Evolutionary conservation across 116 monocot genomes (phyloP).

Genomic region (Zostera marina): DNA sequence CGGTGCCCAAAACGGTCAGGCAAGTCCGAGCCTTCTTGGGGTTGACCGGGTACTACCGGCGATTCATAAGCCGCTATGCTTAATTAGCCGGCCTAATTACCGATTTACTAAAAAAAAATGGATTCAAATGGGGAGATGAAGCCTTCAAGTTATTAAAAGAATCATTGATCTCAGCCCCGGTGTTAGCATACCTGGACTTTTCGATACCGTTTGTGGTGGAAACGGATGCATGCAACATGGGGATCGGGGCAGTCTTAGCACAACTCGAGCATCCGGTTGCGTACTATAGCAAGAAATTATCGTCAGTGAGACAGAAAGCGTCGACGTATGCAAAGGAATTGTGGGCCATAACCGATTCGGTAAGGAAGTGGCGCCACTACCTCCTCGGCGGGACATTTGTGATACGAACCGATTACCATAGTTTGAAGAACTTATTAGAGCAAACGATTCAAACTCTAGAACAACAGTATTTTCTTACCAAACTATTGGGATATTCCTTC

Average conservation of each 20-base stretch:
- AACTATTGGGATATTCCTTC: too few species aligned
- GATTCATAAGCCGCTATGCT: too few species aligned
- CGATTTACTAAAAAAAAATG: background rate
- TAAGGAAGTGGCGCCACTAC: background rate
- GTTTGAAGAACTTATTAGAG: background rate
- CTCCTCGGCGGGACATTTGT: background rate
- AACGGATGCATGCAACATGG: background rate
- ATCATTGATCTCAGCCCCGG: background rate
- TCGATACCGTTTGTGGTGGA: background rate
- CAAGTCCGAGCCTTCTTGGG: too few species aligned
- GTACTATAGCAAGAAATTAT: background rate
- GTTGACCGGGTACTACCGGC: too few species aligned
- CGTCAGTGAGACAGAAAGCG: accelerated
- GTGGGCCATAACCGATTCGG: background rate
- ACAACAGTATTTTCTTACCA: background rate
- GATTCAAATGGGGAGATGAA: background rate
- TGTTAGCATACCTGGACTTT: background rate
- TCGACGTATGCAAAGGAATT: slow-evolving; percentile 2
- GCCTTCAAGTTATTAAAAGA: background rate
- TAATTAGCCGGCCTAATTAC: too few species aligned
- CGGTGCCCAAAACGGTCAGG: too few species aligned
- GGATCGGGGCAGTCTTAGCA: background rate
- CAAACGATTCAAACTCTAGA: background rate
- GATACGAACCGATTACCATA: background rate
- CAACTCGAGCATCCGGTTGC: background rate